Evolutionary conservation across 2,329 filamentous ascomycete genomes (phyloP), one percentile per base, ranked within the genome.

Genomic region (Akanthomyces muscarius): DNA sequence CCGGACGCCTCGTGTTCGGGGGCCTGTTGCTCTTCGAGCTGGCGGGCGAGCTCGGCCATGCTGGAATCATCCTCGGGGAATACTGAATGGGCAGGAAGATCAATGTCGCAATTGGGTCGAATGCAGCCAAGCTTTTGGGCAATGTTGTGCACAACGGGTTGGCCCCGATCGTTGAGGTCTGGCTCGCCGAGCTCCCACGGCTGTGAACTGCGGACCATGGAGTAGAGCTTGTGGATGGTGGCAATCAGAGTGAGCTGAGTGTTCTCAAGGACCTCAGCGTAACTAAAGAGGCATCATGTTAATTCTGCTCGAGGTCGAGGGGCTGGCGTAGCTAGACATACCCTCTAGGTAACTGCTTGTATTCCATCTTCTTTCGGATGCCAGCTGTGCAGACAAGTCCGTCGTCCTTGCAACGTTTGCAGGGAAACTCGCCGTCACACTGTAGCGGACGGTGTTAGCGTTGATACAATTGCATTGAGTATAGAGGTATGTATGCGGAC

Each of bases 341-440:
- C 80, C 85, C 85, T 77, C 82, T 76, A 13, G 86, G 85, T 53
- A 88, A 72, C 73, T 88, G 85, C 76, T 88, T 88, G 72, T 86
- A 88, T 69, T 88, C 85, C n/a, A 84, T 85, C 82, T 88, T 88
- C 71, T 87, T 88, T 65, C 86, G 77, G 16, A 84, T 82, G 8
- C 85, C 85, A 18, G 85, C 84, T 8, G 83, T 87, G 74, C 86
- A 88, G 23, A 88, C 83, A 8, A 87, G 76, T 18, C 84, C 84
- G 65, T 88, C 86, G 67, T 88, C 85, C 73, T 86, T 87, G 72
- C 86, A 88, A 69, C 86, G 77, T 74, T 88, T 87, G 73, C 86
- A 88, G 11, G 85, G 85, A 63, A 86, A 87, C 69, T 87, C 85
- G 65, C 85, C 85, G 66, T 88, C 85, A 70, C 85, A 88, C 84